Evolutionary conservation across 176 grass and related monocot genomes (phyloP).

Genomic region (Carex parvula): DNA sequence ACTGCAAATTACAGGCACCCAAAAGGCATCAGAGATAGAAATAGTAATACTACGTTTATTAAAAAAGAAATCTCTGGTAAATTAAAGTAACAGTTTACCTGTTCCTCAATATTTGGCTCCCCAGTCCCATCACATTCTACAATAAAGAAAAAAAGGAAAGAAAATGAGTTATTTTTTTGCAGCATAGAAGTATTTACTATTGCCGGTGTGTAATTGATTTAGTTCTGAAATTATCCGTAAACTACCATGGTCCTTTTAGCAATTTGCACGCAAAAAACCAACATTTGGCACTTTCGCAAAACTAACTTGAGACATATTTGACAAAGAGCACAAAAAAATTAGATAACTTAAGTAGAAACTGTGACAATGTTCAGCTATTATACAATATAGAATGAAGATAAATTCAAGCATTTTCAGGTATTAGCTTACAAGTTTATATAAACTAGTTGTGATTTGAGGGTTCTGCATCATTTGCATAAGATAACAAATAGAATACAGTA

Average conservation of each 20-base stretch:
- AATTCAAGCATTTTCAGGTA: neutral
- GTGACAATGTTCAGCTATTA: neutral
- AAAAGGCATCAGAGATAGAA: slow-evolving; percentile 2
- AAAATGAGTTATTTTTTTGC: neutral
- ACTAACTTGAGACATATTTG: neutral
- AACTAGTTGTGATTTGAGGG: neutral
- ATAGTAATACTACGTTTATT: neutral
- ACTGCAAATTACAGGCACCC: slow-evolving; percentile 40
- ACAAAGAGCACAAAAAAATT: neutral
- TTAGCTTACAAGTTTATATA: neutral
- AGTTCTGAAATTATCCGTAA: neutral
- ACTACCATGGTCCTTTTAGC: neutral
- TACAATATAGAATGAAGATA: neutral
- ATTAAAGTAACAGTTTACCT: slow-evolving; percentile 38
- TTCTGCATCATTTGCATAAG: neutral
- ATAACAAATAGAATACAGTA: neutral
- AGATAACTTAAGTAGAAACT: neutral
- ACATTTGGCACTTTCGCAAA: neutral
- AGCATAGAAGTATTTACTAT: neutral
- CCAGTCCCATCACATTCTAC: slow-evolving; percentile 89
- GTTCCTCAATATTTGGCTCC: slow-evolving; percentile 82
- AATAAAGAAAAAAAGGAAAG: slow-evolving; percentile 13
- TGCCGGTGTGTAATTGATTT: neutral
- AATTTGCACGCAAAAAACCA: neutral
- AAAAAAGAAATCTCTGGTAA: neutral